Percentiles rank a stretch among this genome's conserved stretches.
These are phyloP conservation scores for Erodium maritimum DNA, from an alignment of 345 rosid genomes.

Conservation along the genomic window DNA sequence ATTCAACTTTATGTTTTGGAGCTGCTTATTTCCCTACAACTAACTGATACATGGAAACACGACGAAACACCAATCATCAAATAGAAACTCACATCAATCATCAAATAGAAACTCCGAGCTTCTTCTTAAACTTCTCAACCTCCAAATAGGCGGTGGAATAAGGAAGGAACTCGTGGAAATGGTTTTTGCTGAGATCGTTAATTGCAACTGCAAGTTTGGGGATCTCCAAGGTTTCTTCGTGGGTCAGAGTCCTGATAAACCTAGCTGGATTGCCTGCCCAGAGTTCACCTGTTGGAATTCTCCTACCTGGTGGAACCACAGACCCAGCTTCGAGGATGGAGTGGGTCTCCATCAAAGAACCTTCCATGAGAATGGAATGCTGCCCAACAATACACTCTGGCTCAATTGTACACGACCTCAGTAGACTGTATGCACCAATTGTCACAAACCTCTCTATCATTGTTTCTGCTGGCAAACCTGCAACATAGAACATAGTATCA, in stretches of 20 bases:
- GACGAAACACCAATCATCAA: too few relatives aligned
- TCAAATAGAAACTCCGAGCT: slow-evolving; percentile 58
- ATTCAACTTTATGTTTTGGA: slow-evolving; percentile 27
- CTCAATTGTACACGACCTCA: slow-evolving; percentile 89
- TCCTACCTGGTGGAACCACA: slow-evolving; percentile 88
- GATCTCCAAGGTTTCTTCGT: slow-evolving; percentile 87
- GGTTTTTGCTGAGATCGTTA: slow-evolving; percentile 58
- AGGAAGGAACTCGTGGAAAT: slow-evolving; percentile 86
- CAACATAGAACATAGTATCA: slow-evolving; percentile 6
- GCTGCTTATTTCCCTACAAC: slow-evolving; percentile 53
- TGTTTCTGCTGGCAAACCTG: slow-evolving; percentile 94
- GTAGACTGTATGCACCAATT: slow-evolving; percentile 71
- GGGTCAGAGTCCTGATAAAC: slow-evolving; percentile 69
- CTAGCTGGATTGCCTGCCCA: slow-evolving; percentile 99
- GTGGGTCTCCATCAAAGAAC: slow-evolving; percentile 83
- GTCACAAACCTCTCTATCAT: slow-evolving; percentile 81
- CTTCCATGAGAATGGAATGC: slow-evolving; percentile 96
- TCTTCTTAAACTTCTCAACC: slow-evolving; percentile 84
- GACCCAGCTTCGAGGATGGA: slow-evolving; percentile 95
- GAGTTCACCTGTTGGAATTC: slow-evolving; percentile 89
- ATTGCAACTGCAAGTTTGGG: slow-evolving; percentile 94
- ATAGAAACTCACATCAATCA: neutral
- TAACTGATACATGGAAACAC: slow-evolving; percentile 15
- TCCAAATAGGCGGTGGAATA: slow-evolving; percentile 84
- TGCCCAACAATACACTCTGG: slow-evolving; percentile 98